These are phyloP conservation scores for Penicillium sp. DNA, from an alignment of 2,329 filamentous ascomycete genomes.

Conservation along the genomic window DNA sequence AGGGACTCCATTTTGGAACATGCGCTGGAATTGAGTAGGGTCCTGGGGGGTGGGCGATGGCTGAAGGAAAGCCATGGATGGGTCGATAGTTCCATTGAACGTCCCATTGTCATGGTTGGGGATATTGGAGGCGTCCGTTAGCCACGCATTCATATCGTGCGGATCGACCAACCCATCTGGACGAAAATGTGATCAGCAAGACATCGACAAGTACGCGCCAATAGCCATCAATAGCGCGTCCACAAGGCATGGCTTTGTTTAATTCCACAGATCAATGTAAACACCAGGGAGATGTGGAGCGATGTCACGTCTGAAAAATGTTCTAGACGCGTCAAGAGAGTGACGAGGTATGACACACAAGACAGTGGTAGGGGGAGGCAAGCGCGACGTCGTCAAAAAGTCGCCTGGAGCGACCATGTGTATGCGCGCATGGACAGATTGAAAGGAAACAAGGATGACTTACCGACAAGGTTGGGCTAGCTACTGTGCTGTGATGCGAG, in stretches of 20 bases:
- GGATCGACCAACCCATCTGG: conserved; percentile 46
- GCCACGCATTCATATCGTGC: conserved; percentile 52
- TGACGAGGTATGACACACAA: conserved; percentile 4
- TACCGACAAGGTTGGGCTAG: conserved; percentile 40
- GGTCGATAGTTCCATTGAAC: conserved; percentile 46
- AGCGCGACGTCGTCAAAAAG: conserved; percentile 3
- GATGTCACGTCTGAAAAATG: conserved; percentile 14
- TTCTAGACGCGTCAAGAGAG: conserved; percentile 25
- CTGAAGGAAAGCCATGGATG: conserved; percentile 46
- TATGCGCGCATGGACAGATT: conserved; percentile 1
- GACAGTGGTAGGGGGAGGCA: conserved; percentile 17
- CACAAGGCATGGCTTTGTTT: background rate
- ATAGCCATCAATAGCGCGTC: conserved; percentile 7
- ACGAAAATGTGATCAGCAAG: conserved; percentile 25
- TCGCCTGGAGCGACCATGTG: background rate
- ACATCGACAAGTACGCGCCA: conserved; percentile 10
- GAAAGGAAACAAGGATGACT: conserved; percentile 23
- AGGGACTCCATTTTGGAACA: conserved; percentile 82
- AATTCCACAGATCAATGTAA: background rate
- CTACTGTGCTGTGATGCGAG: conserved; percentile 35
- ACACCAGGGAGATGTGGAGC: conserved; percentile 4
- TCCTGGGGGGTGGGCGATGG: conserved; percentile 46
- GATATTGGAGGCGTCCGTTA: conserved; percentile 45
- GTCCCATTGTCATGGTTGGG: conserved; percentile 48
- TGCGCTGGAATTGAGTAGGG: conserved; percentile 54